Base-by-base conservation (phyloP, 164 flowering plant genomes). In the Tinospora cordifolia region DNA sequence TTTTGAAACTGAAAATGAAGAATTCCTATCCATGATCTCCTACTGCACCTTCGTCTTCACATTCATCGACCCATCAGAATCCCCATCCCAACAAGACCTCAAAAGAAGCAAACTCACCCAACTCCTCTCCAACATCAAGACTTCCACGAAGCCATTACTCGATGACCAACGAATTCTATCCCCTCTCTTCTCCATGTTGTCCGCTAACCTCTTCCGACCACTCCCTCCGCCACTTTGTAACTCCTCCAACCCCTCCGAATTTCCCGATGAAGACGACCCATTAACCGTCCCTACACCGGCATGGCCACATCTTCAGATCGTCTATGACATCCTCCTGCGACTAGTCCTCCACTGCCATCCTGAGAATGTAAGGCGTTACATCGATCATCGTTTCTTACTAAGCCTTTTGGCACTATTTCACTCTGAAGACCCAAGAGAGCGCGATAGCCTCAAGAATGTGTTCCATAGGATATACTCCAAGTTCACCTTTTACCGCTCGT, bases 301-400 rank as follows among this genome's bases (percentile, higher is more conserved):
- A 3, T 90, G 93, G 96, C 81, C 87, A 1, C 89, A 88, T 74
- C 79, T 90, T 22, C 87, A 85, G 58, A 9, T 86, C n/a, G 85
- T 87, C 5, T 90, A 87, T 51, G 85, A 87, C 21, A 82, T 87
- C 75, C 88, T 90, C 62, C 80, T 79, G 3, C 69, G 81, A 14
- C 71, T 87, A 6, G 77, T 87, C 51, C 62, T 75, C 22, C 78
- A 74, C 49, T 59, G 71, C n/a, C 93, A 90, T 8, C 77, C 86
- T 15, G 80, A 81, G 40, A 34, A 49, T 0, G 82, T 86, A 2
- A 63, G 72, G 0, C 63, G 40, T 13, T 70, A 83, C 71, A 72
- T 90, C 19, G 81, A 88, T 69, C 81, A 81, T 0, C 65, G 76
- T 3, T 90, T 90, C 79, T 78, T 90, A 24, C 72, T 74, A 70